These are phyloP conservation scores for Sporothrix globosa DNA, from an alignment of 2,329 filamentous ascomycete genomes.

Conservation along the genomic window DNA sequence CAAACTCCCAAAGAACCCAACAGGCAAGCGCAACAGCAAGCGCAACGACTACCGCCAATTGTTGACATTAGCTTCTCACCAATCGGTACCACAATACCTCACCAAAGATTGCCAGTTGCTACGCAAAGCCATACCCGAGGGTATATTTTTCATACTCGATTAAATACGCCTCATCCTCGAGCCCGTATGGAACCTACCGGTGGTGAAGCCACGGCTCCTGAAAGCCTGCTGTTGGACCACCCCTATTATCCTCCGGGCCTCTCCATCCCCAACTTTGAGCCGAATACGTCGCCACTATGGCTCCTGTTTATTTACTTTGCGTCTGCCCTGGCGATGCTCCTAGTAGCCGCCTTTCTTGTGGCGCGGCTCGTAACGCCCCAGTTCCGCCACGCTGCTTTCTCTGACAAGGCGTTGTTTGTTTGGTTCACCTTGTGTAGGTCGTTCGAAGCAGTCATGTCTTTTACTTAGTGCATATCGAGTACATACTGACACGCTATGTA, in stretches of 20 bases:
- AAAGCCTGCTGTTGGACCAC: conserved; percentile 42
- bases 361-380: conserved; percentile 36
- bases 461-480: neutral
- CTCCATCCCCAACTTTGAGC: conserved; percentile 49
- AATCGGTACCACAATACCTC: too few relatives aligned
- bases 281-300: conserved; percentile 50
- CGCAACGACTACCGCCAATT: too few relatives aligned
- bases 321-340: conserved; percentile 44
- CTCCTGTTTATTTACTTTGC: conserved; percentile 48
- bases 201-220: neutral
- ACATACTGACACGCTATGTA: neutral
- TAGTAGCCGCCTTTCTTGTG: conserved; percentile 43
- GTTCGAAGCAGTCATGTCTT: neutral
- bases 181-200: neutral
- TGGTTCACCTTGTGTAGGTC: conserved; percentile 62
- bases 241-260: conserved; percentile 56
- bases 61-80: too few relatives aligned
- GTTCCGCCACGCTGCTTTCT: conserved; percentile 41
- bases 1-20: neutral
- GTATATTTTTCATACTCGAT: too few relatives aligned
- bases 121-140: too few relatives aligned
- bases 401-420: conserved; percentile 51
- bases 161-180: too few relatives aligned
- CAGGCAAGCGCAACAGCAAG: too few relatives aligned
- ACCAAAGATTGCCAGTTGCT: too few relatives aligned